A percentile compares a stretch with the other conserved stretches of the same genome.
Conservation (phyloP, 2,329 filamentous ascomycete species). For the Phialocephala subalpina region DNA sequence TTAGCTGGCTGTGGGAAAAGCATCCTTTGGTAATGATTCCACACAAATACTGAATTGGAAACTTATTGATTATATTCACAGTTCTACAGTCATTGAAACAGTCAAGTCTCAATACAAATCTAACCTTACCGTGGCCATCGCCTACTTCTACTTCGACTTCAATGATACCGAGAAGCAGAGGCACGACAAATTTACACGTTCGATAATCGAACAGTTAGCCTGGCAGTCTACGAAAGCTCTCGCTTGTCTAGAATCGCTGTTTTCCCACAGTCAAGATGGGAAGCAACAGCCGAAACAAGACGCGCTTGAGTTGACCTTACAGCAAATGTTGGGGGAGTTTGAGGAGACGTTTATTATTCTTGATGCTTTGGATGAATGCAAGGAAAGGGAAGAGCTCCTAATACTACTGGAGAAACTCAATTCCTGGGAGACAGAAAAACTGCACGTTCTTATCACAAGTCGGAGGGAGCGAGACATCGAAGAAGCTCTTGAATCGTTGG, state of each 20-base stretch:
- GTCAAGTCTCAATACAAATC: slow-evolving; percentile 23
- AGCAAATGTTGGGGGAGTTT: slow-evolving; percentile 9
- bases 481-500: slow-evolving; percentile 16
- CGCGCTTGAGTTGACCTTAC: slow-evolving; percentile 4
- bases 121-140: slow-evolving; percentile 29
- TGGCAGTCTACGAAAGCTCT: slow-evolving; percentile 17
- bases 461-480: slow-evolving; percentile 19
- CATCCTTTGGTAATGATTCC: slow-evolving; percentile 19
- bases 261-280: slow-evolving; percentile 1
- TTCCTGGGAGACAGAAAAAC: slow-evolving; percentile 3
- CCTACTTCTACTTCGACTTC: slow-evolving; percentile 51
- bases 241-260: slow-evolving; percentile 10
- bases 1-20: slow-evolving; percentile 50
- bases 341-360: slow-evolving; percentile 14
- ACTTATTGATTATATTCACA: slow-evolving; percentile 18
- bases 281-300: slow-evolving; percentile 6
- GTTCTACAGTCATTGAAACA: slow-evolving; percentile 31
- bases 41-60: slow-evolving; percentile 1
- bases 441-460: slow-evolving; percentile 20
- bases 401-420: background rate
- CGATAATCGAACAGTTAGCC: slow-evolving; percentile 18
- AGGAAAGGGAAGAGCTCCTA: slow-evolving; percentile 28
- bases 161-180: slow-evolving; percentile 44
- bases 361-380: slow-evolving; percentile 14
- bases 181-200: slow-evolving; percentile 14